Base-by-base conservation (phyloP, 2,329 filamentous ascomycete genomes). In the Sordariomycetes sp. region DNA sequence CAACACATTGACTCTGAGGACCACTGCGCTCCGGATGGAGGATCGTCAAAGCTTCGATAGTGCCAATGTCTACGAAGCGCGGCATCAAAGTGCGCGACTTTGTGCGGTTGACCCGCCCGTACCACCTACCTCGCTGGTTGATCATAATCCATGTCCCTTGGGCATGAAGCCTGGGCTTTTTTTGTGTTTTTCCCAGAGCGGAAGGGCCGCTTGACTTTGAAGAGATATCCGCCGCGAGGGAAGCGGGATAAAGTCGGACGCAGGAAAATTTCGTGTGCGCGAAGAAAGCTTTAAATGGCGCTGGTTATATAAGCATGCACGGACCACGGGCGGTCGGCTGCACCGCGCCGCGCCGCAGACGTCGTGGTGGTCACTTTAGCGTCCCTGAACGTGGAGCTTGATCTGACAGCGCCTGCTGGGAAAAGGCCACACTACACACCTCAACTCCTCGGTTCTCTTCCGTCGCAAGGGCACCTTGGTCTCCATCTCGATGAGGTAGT, bases 41-140 rank as follows among this genome's bases (percentile, higher is more conserved):
- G 77, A 72, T 78, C 85, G 78, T 77, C 74, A 88, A 90, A 90
- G 89, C 89, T 94, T 94, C 89, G 89, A 94, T 88, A 88, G 87
- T 85, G 88, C 89, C 88, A 61, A 57, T 45, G 25, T 48, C 45
- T 36, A 34, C 32, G n/a, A 28, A 8, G 15, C 35, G 54, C 15
- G 13, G 39, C 6, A 17, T 42, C 17, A 17, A 45, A 17, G 15
- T n/a, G 39, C 15, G 39, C 17, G 10, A n/a, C 2, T 15, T 17
- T 7, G 15, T 45, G 15, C 39, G 15, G 39, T 45, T 10, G 15
- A 17, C 17, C 39, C 15, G 39, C 8, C 6, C 7, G n/a, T 17
- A 45, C 8, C 15, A 45, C 13, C 39, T 17, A 45, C 39, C 39
- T 45, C 7, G 39, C n/a, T n/a, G 39, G n/a, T n/a, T 45, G 15